A percentile compares a stretch with the other conserved stretches of the same genome.
These are phyloP conservation scores for Tetrapisispora iriomotensis DNA, from an alignment of 805 yeast species.

Conservation along the genomic window DNA sequence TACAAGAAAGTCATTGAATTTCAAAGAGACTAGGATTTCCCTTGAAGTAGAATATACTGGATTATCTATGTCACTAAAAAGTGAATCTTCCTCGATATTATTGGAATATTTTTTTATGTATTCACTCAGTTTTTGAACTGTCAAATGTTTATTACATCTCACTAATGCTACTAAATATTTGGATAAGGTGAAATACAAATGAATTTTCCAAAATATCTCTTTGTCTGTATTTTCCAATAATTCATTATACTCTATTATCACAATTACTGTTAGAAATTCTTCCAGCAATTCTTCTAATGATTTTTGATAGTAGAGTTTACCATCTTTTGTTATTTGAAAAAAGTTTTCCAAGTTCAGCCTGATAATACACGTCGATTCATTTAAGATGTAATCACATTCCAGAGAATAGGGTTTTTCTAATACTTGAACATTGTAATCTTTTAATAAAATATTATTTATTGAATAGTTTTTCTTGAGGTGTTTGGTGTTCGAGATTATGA, in stretches of 20 bases:
- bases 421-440: constrained; percentile 4
- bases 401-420: constrained; percentile 8
- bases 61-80: background rate
- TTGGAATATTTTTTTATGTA: background rate
- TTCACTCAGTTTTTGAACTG: background rate
- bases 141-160: background rate
- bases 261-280: constrained; percentile 12
- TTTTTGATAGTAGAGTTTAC: constrained; percentile 9
- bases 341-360: constrained; percentile 13
- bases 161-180: constrained; percentile 2
- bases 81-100: background rate
- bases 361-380: constrained; percentile 12
- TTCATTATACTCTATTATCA: constrained; percentile 11
- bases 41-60: background rate
- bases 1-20: constrained; percentile 6
- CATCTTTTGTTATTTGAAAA: constrained; percentile 10
- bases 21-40: background rate
- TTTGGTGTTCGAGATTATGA: constrained; percentile 9
- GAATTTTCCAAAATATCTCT: constrained; percentile 20
- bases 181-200: constrained; percentile 6
- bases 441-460: constrained; percentile 5
- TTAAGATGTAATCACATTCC: constrained; percentile 16
- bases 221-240: constrained; percentile 8
- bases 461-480: constrained; percentile 7
- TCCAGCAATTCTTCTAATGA: constrained; percentile 4